Conservation (phyloP, 176 grass and related monocot species). For the Raddia guianensis region DNA sequence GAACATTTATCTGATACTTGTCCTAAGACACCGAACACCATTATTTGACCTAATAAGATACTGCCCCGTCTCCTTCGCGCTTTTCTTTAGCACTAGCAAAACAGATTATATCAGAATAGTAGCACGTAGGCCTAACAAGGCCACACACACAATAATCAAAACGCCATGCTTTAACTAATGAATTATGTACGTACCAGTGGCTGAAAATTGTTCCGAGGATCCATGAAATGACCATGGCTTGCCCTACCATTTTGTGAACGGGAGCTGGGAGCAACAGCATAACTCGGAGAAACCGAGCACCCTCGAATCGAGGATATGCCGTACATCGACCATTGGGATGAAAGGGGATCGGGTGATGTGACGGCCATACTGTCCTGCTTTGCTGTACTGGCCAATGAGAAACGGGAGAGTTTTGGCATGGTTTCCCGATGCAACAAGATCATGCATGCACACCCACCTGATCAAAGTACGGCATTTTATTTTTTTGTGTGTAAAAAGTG, state of each 20-base stretch:
- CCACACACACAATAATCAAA: too few species aligned
- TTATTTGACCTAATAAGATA: not conserved
- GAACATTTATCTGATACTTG: not conserved
- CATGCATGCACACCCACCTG: not conserved
- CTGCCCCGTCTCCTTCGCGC: not conserved
- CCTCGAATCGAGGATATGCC: not conserved
- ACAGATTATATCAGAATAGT: not conserved
- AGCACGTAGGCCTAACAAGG: too few species aligned
- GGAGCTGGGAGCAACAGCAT: not conserved
- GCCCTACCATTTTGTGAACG: too few species aligned
- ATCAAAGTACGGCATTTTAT: conserved; percentile 9
- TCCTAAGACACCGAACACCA: not conserved
- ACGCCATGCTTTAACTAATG: too few species aligned
- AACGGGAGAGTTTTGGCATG: not conserved
- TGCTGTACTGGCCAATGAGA: conserved; percentile 18
- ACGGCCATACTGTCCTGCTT: conserved; percentile 36
- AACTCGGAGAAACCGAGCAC: conserved; percentile 1
- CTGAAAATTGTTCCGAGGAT: too few species aligned
- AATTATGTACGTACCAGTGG: too few species aligned
- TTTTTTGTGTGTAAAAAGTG: not conserved
- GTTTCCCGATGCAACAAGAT: not conserved
- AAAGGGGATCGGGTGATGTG: conserved; percentile 32
- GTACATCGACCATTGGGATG: conserved; percentile 33
- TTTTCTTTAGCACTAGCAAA: not conserved
- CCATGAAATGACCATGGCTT: not conserved